phyloP scores from a whole-genome alignment of 345 rosid genomes.

The Acer yangbiense region DNA sequence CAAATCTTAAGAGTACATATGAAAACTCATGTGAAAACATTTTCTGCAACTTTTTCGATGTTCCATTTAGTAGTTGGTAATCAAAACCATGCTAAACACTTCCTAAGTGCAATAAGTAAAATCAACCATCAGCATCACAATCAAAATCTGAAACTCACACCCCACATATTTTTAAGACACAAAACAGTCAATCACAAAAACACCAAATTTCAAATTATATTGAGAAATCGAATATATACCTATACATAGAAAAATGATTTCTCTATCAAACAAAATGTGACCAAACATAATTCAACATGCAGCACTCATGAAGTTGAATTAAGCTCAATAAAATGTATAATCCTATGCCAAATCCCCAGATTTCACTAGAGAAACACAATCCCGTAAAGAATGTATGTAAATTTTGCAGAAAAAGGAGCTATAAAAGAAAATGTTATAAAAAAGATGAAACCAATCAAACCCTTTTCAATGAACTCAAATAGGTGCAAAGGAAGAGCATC shows the following conservation, averaged over 20 bases:
- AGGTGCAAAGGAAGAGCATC: background rate
- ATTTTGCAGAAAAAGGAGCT: background rate
- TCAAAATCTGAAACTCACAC: background rate
- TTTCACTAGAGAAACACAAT: background rate
- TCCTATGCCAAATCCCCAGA: background rate
- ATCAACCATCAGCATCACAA: conserved; percentile 2
- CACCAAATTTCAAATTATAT: background rate
- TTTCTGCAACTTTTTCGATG: background rate
- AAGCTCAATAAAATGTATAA: too few relatives aligned
- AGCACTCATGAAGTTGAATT: too few relatives aligned
- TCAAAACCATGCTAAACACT: background rate
- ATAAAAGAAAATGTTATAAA: background rate
- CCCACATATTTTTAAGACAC: too few relatives aligned
- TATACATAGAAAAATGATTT: background rate
- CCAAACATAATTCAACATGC: background rate
- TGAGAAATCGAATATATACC: background rate
- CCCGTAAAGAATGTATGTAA: background rate
- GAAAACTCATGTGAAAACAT: background rate
- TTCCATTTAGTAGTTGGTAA: background rate
- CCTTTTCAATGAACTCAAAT: conserved; percentile 4
- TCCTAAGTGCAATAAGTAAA: background rate
- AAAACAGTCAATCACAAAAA: background rate
- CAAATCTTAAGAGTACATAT: background rate
- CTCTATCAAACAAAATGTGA: background rate
- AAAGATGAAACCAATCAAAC: background rate